Base-by-base conservation (phyloP, 2,329 filamentous ascomycete species). In the Phyllosticta paracitricarpa region DNA sequence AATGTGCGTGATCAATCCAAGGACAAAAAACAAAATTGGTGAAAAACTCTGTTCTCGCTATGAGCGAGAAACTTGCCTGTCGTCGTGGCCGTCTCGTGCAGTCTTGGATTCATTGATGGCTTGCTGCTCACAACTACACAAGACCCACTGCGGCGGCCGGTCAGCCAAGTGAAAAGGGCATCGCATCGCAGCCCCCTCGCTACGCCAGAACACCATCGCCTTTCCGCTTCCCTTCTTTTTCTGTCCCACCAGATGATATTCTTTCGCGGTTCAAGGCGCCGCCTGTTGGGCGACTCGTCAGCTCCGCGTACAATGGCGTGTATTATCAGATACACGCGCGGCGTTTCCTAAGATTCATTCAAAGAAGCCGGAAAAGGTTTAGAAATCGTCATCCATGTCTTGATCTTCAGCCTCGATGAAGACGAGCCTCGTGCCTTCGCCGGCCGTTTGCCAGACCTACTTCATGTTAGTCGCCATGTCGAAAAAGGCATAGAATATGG, bases 391-490 rank as follows among this genome's bases (percentile, higher is more conserved):
- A 40, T 63, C 63, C 72, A 75, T 75, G 26, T 74, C 73, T 53
- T 75, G 71, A 62, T 80, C 78, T 3, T 74, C 75, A 51, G 79
- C 74, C 65, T 82, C 79, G 62, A 82, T 82, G 63, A 82, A 82
- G 17, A 82, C 78, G 59, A 82, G 71, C 57, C 80, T 69, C 7
- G 80, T 81, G 8, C 80, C 80, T 68, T 81, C 78, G 48, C 77
- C 78, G 12, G 80, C 79, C 51, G 79, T 81, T 74, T 82, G 80
- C 80, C 80, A 82, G 63, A 81, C 76, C 79, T 81, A 1, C 57
- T 14, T 12, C 33, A 51, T 6, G 59, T 78, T 69, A 78, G 75
- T 63, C 66, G 59, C 14, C 19, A 22, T 48, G 19, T 54, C 22
- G 2, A 3, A 19, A 48, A 17, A 40, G 1, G 19, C 19, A 40